Conservation (phyloP, 495 filamentous ascomycete species). For the Parathielavia hyrcaniae region DNA sequence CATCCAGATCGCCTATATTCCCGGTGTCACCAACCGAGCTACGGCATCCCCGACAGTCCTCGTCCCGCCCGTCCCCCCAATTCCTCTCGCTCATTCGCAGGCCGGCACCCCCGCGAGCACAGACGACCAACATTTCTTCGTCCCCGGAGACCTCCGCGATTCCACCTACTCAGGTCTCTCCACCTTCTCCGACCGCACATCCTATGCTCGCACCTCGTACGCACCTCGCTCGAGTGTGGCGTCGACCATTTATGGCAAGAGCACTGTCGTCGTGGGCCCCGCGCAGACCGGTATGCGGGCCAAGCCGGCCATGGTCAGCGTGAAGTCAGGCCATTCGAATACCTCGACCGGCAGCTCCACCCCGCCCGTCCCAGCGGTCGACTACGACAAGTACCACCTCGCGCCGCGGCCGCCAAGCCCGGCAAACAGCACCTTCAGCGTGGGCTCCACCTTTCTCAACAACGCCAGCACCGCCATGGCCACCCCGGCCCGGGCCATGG, state of each 20-base stretch:
- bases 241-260: constrained; percentile 85
- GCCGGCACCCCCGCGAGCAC: constrained; percentile 50
- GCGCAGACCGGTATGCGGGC: constrained; percentile 78
- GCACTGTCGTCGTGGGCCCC: constrained; percentile 68
- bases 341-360: constrained; percentile 42
- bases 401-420: constrained; percentile 44
- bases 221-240: constrained; percentile 74
- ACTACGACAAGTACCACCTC: constrained; percentile 45
- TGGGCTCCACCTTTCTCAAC: constrained; percentile 60
- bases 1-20: constrained; percentile 98
- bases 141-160: constrained; percentile 85
- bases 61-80: constrained; percentile 85
- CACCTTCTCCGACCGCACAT: constrained; percentile 59
- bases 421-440: constrained; percentile 50
- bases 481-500: constrained; percentile 47
- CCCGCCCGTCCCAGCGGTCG: constrained; percentile 50
- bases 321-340: constrained; percentile 56
- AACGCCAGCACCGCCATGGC: constrained; percentile 50
- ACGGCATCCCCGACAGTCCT: constrained; percentile 74
- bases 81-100: constrained; percentile 62
- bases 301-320: constrained; percentile 84
- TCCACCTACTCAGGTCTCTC: constrained; percentile 68
- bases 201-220: constrained; percentile 58
- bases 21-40: constrained; percentile 90
- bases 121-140: constrained; percentile 87